Evolutionary conservation across 495 filamentous ascomycete genomes (phyloP), one percentile per base, ranked within the genome.

Genomic region (Extremus antarcticus): DNA sequence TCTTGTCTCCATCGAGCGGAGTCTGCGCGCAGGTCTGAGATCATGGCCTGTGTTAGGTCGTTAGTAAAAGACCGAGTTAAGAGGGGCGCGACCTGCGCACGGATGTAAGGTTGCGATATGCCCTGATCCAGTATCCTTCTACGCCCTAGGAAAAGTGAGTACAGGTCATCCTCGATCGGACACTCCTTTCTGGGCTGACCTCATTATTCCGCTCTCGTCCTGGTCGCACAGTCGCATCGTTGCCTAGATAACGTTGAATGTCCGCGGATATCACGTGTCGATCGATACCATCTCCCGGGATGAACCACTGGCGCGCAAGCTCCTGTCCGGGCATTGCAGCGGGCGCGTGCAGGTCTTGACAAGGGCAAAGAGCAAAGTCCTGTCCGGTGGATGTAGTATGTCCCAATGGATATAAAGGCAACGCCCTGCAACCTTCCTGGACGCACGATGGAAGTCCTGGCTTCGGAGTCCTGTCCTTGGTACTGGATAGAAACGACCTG

Each of bases 231-330:
- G 90, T 79, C 29, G 90, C 90, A 77, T 95, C 90, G 65, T 87
- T 87, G 61, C 89, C 90, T 55, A 95, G 81, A 67, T 92, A 95
- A 68, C 88, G 85, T 75, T 89, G 94, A 57, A 95, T 91, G 73
- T 95, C 89, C 67, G 89, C 86, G 66, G 88, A 87, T 71, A 95
- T 92, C 65, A 95, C 90, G 70, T 95, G 87, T 57, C 90, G 81
- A 70, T 87, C 85, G 69, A 95, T 95, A 64, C 89, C 88, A 61
- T 92, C 86, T 60, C 86, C 87, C 22, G 85, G 84, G 52, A 91
- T 81, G 69, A 94, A 95, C 69, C 69, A 71, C 54, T 69, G 57
- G 58, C 63, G 58, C 17, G 51, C 45, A 55, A 62, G 53, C 29
- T 57, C 35, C 51, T 54, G 55, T n/a, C 39, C 8, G 17, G 59